Conservation (phyloP, 345 rosid genomes). For the Arabis alpina region DNA sequence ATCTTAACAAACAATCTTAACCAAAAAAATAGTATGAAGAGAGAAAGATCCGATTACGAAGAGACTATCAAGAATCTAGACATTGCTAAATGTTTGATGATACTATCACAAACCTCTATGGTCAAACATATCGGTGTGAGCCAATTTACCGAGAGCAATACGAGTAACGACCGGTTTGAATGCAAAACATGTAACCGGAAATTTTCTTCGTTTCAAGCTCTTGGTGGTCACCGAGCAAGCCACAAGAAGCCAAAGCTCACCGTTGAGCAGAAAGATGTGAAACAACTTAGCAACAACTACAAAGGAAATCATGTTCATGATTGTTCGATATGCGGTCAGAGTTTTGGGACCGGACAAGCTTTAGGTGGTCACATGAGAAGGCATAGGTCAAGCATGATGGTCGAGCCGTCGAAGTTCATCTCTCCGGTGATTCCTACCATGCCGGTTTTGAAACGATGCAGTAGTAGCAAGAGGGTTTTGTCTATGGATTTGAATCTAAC, state of each 20-base stretch:
- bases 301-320: slow-evolving; percentile 46
- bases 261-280: slow-evolving; percentile 34
- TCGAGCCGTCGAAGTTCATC: slow-evolving; percentile 24
- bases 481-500: slow-evolving; percentile 75
- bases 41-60: slow-evolving; percentile 47
- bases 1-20: slow-evolving; percentile 9
- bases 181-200: slow-evolving; percentile 72
- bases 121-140: slow-evolving; percentile 30
- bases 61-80: slow-evolving; percentile 50
- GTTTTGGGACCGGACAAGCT: slow-evolving; percentile 71
- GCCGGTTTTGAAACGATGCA: slow-evolving; percentile 60
- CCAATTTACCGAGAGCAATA: slow-evolving; percentile 17
- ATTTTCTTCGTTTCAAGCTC: slow-evolving; percentile 75
- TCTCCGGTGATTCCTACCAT: slow-evolving; percentile 31
- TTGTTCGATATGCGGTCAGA: slow-evolving; percentile 66
- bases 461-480: slow-evolving; percentile 56
- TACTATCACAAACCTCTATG: slow-evolving; percentile 47
- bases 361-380: slow-evolving; percentile 83
- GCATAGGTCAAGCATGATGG: slow-evolving; percentile 46
- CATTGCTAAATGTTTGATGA: slow-evolving; percentile 52
- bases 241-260: slow-evolving; percentile 57
- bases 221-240: slow-evolving; percentile 82
- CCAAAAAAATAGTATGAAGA: slow-evolving; percentile 45
- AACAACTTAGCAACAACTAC: slow-evolving; percentile 9
- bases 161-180: slow-evolving; percentile 43